Conservation (phyloP, 306 rosid species). For the Corylus avellana region DNA sequence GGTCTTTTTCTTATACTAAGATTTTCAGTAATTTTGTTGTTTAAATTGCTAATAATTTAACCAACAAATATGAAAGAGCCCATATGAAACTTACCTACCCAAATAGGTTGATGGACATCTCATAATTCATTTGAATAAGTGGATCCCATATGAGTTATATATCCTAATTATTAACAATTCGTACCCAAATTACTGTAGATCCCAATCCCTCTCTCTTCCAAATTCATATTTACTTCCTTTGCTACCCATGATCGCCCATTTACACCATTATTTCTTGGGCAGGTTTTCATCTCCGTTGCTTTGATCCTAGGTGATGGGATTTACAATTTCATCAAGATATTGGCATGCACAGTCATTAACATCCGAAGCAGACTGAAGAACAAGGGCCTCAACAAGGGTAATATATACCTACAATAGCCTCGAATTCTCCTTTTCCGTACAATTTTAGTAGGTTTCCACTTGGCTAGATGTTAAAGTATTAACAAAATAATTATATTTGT, state of each 20-base stretch:
- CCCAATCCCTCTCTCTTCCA: neutral
- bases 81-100: no score
- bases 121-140: no score
- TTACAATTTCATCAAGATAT: conserved; percentile 72
- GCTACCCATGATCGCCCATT: neutral
- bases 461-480: no score
- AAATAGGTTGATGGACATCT: no score
- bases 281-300: conserved; percentile 76
- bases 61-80: no score
- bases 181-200: no score
- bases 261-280: conserved; percentile 14
- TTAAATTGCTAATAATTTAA: no score
- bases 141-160: no score
- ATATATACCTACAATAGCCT: conserved; percentile 16
- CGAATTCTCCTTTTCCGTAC: conserved; percentile 29
- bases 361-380: conserved; percentile 32
- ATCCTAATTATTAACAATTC: no score
- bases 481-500: no score
- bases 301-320: conserved; percentile 85
- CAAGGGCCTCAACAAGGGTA: conserved; percentile 35
- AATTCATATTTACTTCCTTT: neutral
- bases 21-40: no score
- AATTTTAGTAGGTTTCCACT: no score
- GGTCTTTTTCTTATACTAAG: conserved; percentile 28
- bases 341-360: conserved; percentile 44